Percentiles rank a stretch among this genome's conserved stretches.
Evolutionary conservation across 2,329 filamentous ascomycete species (phyloP).

Genomic region (Microcera coccophila): DNA sequence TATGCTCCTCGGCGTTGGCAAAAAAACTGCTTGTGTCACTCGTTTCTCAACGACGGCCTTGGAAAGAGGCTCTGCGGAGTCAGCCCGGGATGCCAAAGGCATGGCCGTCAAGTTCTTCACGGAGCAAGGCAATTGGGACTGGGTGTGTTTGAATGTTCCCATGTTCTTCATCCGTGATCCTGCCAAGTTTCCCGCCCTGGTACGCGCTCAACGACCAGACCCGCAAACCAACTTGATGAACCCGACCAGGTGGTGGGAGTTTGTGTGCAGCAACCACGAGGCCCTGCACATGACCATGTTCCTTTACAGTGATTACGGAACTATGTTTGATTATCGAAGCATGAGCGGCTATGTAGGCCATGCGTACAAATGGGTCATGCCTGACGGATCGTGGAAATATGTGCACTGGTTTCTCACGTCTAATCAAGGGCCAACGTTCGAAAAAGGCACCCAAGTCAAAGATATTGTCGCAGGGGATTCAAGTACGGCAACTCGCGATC

Average conservation of each 20-base stretch:
- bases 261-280: slow-evolving; percentile 58
- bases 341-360: slow-evolving; percentile 68
- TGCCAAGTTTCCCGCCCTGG: slow-evolving; percentile 70
- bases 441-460: no score
- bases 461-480: no score
- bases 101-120: slow-evolving; percentile 60
- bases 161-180: slow-evolving; percentile 75
- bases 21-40: slow-evolving; percentile 54
- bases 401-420: no score
- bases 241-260: slow-evolving; percentile 55
- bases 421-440: no score
- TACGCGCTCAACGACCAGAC: slow-evolving; percentile 74
- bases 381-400: slow-evolving; percentile 63
- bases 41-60: slow-evolving; percentile 71
- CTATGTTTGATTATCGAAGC: slow-evolving; percentile 60
- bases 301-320: slow-evolving; percentile 63
- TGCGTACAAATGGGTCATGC: slow-evolving; percentile 63
- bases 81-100: slow-evolving; percentile 65
- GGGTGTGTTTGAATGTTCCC: slow-evolving; percentile 73
- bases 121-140: slow-evolving; percentile 67
- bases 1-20: slow-evolving; percentile 51
- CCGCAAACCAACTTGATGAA: slow-evolving; percentile 68
- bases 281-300: slow-evolving; percentile 47
- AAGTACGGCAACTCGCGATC: slow-evolving; percentile 56
- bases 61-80: slow-evolving; percentile 62